Evolutionary conservation across 1,284 basidiomycete genomes (phyloP), one percentile per base, ranked within the genome.

Genomic region (Cystobasidium sp.): DNA sequence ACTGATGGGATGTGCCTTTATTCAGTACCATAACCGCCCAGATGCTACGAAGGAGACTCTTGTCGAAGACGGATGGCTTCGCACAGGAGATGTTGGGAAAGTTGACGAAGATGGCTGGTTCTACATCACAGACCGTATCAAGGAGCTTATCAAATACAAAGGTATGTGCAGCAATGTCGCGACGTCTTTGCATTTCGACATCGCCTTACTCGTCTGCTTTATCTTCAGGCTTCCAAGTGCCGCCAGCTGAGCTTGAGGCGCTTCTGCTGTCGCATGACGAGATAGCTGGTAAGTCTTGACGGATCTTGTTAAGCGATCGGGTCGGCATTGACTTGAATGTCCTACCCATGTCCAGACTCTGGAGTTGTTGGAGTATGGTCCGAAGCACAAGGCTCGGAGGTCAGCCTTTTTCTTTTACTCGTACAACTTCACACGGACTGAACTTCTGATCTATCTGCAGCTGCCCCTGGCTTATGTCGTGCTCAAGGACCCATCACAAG

Each of bases 11-110:
- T 61, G 39, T 24, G 16, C 55, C 56, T 79, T 69, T 77, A 76
- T 77, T 62, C 78, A 18, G 82, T 83, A 83, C 76, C 70, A 80
- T 31, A 82, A 82, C 68, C 75, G 79, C 7, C 77, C 77, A 1
- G 76, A 79, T 9, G 79, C 78, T 5, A 79, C 75, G 24, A 70
- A 66, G 20, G 80, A 81, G 12, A 78, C 78, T 3, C 68, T 81
- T 14, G 75, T 79, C 10, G 52, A 69, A 22, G 78, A 78, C 52
- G 65, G 66, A 14, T 81, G 80, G 80, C 71, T 81, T 14, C 72
- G 71, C 49, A 81, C 80, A 7, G 80, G 80, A 39, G 80, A 64
- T 44, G 53, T 61, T 52, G 70, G 51, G 18, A 72, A 75, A 41
- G 69, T 76, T 22, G 76, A 78, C 49, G 63, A 74, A 37, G 59